Percentiles rank a stretch among this genome's conserved stretches.
These are phyloP conservation scores for Dactylellina parvicollis DNA, from an alignment of 2,329 filamentous ascomycete species.

Conservation along the genomic window DNA sequence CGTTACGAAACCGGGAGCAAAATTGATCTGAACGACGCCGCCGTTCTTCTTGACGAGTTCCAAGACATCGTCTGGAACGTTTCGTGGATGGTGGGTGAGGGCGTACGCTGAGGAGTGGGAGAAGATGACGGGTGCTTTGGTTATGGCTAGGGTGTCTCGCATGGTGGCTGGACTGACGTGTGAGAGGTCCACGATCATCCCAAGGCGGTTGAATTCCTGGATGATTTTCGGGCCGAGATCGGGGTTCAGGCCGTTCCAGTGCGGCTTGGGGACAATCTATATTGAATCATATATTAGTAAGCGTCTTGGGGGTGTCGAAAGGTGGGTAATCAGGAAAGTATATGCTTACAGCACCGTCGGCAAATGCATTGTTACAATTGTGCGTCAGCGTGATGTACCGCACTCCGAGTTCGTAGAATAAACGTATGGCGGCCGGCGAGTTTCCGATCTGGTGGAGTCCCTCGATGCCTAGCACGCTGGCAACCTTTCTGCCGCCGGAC, in stretches of 20 bases:
- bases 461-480: conserved; percentile 83
- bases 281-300: conserved; percentile 37
- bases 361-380: conserved; percentile 91
- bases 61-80: conserved; percentile 86
- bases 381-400: conserved; percentile 90
- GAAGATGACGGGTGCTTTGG: conserved; percentile 82
- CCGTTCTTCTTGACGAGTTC: conserved; percentile 76
- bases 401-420: conserved; percentile 80
- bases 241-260: conserved; percentile 77
- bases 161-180: conserved; percentile 84
- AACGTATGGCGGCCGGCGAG: conserved; percentile 76
- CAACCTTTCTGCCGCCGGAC: conserved; percentile 65
- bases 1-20: conserved; percentile 79
- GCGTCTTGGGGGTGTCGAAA: not conserved
- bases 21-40: conserved; percentile 91
- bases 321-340: conserved; percentile 65
- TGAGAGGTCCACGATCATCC: conserved; percentile 90
- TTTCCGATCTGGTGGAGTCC: conserved; percentile 95
- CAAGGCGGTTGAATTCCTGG: conserved; percentile 90
- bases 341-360: conserved; percentile 73
- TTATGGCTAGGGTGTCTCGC: conserved; percentile 76
- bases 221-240: conserved; percentile 73
- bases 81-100: conserved; percentile 86
- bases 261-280: conserved; percentile 65
- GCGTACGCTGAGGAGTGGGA: conserved; percentile 84